These are phyloP conservation scores for Yarrowia divulgata DNA, from an alignment of 805 yeast genomes.

Conservation along the genomic window DNA sequence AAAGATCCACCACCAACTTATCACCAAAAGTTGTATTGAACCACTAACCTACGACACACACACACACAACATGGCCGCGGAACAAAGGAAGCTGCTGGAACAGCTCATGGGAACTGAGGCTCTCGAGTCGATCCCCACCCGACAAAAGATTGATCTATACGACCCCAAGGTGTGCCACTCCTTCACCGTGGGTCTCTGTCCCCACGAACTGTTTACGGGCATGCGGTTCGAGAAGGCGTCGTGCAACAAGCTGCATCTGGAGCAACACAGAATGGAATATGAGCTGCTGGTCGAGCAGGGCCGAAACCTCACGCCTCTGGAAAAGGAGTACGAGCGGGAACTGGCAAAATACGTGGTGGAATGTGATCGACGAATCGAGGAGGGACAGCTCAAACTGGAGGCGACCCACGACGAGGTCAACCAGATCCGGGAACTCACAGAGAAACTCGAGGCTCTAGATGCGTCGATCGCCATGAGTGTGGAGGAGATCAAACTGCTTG, in stretches of 20 bases:
- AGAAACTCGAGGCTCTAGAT: slow-evolving; percentile 55
- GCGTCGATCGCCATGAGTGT: slow-evolving; percentile 68
- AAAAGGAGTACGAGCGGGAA: slow-evolving; percentile 55
- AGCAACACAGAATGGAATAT: slow-evolving; percentile 75
- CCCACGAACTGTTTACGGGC: slow-evolving; percentile 79
- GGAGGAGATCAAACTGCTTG: slow-evolving; percentile 67
- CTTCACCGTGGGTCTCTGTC: slow-evolving; percentile 85
- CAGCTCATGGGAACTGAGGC: slow-evolving; percentile 74
- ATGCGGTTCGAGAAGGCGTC: slow-evolving; percentile 84
- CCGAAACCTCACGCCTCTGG: slow-evolving; percentile 56
- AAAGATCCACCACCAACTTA: slow-evolving; percentile 23
- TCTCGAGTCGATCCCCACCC: slow-evolving; percentile 45
- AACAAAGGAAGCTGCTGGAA: slow-evolving; percentile 76
- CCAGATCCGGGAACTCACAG: slow-evolving; percentile 49
- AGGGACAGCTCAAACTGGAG: slow-evolving; percentile 69
- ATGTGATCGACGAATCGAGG: slow-evolving; percentile 67
- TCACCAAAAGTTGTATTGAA: not conserved
- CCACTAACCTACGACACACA: not conserved
- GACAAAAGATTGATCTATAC: slow-evolving; percentile 54
- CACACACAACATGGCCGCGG: slow-evolving; percentile 54
- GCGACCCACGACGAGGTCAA: slow-evolving; percentile 77
- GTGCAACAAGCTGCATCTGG: slow-evolving; percentile 78
- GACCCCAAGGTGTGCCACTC: slow-evolving; percentile 76
- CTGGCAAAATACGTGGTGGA: slow-evolving; percentile 67
- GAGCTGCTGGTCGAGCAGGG: slow-evolving; percentile 52